Evolutionary conservation across 805 yeast species (phyloP), one percentile per base, ranked within the genome.

Genomic region (Brettanomyces sp.): DNA sequence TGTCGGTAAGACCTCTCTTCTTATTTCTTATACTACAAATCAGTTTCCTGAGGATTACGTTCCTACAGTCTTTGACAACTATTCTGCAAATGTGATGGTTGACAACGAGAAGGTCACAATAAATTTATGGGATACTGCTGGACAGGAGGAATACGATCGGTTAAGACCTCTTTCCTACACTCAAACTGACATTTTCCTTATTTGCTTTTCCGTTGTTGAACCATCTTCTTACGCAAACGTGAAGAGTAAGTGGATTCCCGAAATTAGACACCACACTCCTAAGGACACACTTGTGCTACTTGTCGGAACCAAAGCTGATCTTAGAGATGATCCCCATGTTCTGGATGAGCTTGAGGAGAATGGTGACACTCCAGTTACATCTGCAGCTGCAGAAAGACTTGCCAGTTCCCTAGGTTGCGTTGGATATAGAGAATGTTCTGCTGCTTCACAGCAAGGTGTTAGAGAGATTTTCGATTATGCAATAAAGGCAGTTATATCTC

Each of bases 61-160:
- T 48, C 97, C 97, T 43, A 89, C 97, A 0, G 96, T 89, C 60
- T 89, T 89, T 58, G 96, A 89, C 62, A 88, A 89, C 65, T 89
- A 89, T 63, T 78, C 95, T 3, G 91, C 95, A 14, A 82, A 83
- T 39, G 88, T 89, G 24, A 77, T 87, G 74, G 81, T 82, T 21
- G 91, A 84, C 56, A 82, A 85, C 28, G 88, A 82, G 56, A 85
- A 87, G 45, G 82, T 85, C 57, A 87, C 86, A 58, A 71, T 89
- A 44, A 95, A 95, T 23, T 73, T 89, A 41, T 89, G 96, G 96
- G 96, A 89, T 75, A 89, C 96, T 13, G 96, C 96, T 3, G 96
- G 96, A 25, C 96, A 89, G 65, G 84, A 85, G 58, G 96, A 88
- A 61, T 88, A 88, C 63, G 96, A 89, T 62, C 73, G 95, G 49